phyloP scores from a whole-genome alignment of 164 flowering plant genomes.

The Vitis rotundifolia region DNA sequence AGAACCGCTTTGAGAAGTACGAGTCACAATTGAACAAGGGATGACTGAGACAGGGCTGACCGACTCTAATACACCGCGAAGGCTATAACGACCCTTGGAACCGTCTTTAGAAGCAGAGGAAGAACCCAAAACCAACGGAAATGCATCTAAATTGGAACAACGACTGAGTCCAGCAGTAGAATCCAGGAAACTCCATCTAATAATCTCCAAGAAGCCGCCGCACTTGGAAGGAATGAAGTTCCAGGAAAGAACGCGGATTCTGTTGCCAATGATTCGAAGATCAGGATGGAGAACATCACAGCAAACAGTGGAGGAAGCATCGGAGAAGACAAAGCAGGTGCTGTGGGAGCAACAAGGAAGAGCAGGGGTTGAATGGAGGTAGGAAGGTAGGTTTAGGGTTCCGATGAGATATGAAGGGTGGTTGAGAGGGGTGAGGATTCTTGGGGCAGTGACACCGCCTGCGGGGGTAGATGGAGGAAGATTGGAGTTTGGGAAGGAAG shows the following conservation, averaged over 20 bases:
- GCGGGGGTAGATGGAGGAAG: neutral
- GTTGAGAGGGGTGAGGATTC: slow-evolving; percentile 39
- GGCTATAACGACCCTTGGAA: slow-evolving; percentile 24
- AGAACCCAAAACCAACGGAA: slow-evolving; percentile 26
- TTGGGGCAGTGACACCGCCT: slow-evolving; percentile 22
- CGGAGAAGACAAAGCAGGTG: slow-evolving; percentile 67
- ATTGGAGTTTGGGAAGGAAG: slow-evolving; percentile 2
- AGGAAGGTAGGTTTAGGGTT: slow-evolving; percentile 46
- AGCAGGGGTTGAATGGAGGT: slow-evolving; percentile 12
- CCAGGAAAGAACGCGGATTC: slow-evolving; percentile 65
- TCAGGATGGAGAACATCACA: slow-evolving; percentile 68
- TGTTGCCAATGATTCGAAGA: slow-evolving; percentile 36
- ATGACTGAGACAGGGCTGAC: slow-evolving; percentile 66
- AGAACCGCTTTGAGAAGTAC: slow-evolving; percentile 7
- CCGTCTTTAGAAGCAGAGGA: slow-evolving; percentile 1
- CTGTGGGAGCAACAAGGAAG: slow-evolving; percentile 16
- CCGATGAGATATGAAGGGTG: slow-evolving; percentile 58
- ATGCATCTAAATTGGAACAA: slow-evolving; percentile 19
- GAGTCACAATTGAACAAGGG: slow-evolving; percentile 44
- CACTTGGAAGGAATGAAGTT: slow-evolving; percentile 69
- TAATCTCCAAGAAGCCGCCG: slow-evolving; percentile 74
- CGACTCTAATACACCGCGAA: slow-evolving; percentile 55
- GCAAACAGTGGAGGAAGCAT: slow-evolving; percentile 51
- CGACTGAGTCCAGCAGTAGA: slow-evolving; percentile 4
- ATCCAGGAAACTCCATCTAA: slow-evolving; percentile 53